Percentiles rank a stretch among this genome's conserved stretches.
These are phyloP conservation scores for Steccherinum ochraceum DNA, from an alignment of 768 basidiomycete species.

Conservation along the genomic window DNA sequence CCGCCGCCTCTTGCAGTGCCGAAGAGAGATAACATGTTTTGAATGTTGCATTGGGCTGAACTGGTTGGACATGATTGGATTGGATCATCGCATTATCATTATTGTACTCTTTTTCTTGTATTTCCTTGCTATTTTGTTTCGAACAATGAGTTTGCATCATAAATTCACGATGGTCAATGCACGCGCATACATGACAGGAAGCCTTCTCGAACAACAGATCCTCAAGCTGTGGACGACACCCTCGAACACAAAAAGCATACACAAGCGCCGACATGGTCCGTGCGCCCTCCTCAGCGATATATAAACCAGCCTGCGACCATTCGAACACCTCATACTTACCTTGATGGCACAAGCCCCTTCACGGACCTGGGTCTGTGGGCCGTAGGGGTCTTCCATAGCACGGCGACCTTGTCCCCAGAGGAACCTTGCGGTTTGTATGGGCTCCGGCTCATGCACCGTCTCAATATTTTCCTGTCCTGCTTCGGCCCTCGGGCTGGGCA, in stretches of 20 bases:
- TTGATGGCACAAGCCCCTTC: slow-evolving; percentile 26
- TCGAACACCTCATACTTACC: slow-evolving; percentile 23
- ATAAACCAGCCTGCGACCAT: slow-evolving; percentile 12
- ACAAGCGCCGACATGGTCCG: neutral
- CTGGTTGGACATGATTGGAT: neutral
- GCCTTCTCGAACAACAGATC: no score
- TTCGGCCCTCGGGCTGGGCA: slow-evolving; percentile 42
- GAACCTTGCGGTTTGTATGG: slow-evolving; percentile 33
- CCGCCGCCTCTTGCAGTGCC: slow-evolving; percentile 48
- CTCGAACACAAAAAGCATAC: no score
- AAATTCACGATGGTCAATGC: neutral
- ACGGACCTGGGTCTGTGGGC: slow-evolving; percentile 22
- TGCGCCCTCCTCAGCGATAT: neutral
- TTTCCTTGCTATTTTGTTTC: neutral
- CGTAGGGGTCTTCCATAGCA: slow-evolving; percentile 32
- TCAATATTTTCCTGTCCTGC: slow-evolving; percentile 33
- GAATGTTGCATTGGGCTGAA: slow-evolving; percentile 13
- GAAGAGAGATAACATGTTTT: slow-evolving; percentile 60
- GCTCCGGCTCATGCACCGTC: slow-evolving; percentile 32
- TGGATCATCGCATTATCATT: neutral
- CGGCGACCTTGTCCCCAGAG: slow-evolving; percentile 44
- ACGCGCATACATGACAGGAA: neutral
- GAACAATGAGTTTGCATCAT: no score
- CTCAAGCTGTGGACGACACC: neutral
- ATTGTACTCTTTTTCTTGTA: neutral